Conservation (phyloP, 192 early-diverging fungal species). For the Gryganskiella cystojenkinii region DNA sequence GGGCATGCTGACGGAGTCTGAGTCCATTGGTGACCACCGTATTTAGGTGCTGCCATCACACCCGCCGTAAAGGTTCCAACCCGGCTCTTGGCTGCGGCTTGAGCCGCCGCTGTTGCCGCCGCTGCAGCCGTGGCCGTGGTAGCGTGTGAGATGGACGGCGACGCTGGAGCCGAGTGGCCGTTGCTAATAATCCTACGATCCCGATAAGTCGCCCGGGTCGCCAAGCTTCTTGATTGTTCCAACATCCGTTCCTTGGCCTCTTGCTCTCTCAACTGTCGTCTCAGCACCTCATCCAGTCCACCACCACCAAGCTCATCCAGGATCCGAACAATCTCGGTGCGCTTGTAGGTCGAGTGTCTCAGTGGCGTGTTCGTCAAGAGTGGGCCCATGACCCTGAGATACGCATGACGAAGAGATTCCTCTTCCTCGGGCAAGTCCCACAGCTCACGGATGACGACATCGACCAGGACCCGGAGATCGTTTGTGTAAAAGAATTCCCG, state of each 20-base stretch:
- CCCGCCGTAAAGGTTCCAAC: too few species aligned
- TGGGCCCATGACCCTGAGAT: slow-evolving; percentile 72
- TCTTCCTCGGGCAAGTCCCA: slow-evolving; percentile 76
- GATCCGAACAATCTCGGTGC: slow-evolving; percentile 56
- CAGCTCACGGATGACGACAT: slow-evolving; percentile 87
- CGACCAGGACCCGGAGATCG: slow-evolving; percentile 87
- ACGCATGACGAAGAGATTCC: slow-evolving; percentile 74
- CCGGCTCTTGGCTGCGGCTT: neutral
- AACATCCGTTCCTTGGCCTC: slow-evolving; percentile 9
- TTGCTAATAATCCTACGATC: slow-evolving; percentile 10
- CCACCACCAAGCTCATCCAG: slow-evolving; percentile 54
- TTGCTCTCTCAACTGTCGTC: slow-evolving; percentile 28
- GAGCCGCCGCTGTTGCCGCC: neutral
- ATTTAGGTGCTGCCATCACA: too few species aligned
- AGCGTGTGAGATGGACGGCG: neutral
- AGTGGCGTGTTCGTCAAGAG: slow-evolving; percentile 73
- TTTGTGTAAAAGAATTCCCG: slow-evolving; percentile 91
- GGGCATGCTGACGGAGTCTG: slow-evolving; percentile 3
- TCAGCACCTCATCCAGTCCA: slow-evolving; percentile 12
- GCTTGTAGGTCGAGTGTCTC: slow-evolving; percentile 56
- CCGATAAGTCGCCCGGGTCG: slow-evolving; percentile 20
- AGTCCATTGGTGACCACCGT: too few species aligned
- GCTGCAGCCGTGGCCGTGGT: neutral
- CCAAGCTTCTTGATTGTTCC: neutral
- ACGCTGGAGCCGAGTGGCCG: neutral